Percentiles rank a stretch among this genome's conserved stretches.
Evolutionary conservation across 371 early-diverging fungal genomes (phyloP).

Genomic region (Circinella minor): DNA sequence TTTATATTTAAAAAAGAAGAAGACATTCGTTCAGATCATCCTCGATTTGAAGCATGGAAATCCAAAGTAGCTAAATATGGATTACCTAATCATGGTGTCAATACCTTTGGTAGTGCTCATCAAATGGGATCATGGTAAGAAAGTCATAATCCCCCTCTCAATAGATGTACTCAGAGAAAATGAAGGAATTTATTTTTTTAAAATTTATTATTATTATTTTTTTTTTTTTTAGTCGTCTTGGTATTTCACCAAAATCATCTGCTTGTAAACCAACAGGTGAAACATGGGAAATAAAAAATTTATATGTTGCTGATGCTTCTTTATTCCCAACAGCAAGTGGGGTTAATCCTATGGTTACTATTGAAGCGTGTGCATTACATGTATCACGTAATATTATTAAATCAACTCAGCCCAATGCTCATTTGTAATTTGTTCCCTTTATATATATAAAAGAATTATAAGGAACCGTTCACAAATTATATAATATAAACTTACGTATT

Average conservation of each 20-base stretch:
- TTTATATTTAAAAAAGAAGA: constrained; percentile 37
- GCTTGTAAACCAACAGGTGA: constrained; percentile 69
- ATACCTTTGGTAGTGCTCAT: constrained; percentile 37
- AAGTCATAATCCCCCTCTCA: too few species aligned
- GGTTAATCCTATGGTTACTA: constrained; percentile 76
- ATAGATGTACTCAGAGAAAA: too few species aligned
- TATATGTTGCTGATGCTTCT: constrained; percentile 74
- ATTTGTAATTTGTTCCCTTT: neutral
- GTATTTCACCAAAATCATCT: constrained; percentile 45
- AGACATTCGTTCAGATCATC: constrained; percentile 30
- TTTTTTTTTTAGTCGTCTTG: constrained; percentile 59
- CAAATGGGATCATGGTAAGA: constrained; percentile 68
- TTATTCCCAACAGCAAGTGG: constrained; percentile 73
- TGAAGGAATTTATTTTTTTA: too few species aligned
- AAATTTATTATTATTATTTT: too few species aligned
- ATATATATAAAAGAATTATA: too few species aligned
- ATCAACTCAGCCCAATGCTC: neutral
- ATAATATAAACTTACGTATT: too few species aligned
- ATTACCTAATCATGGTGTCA: constrained; percentile 22
- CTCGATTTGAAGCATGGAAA: constrained; percentile 29
- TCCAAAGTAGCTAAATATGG: constrained; percentile 24
- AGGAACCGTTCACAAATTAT: too few species aligned
- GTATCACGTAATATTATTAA: constrained; percentile 31
- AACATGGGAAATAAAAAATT: constrained; percentile 70
- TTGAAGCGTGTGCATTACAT: constrained; percentile 46